phyloP scores from a whole-genome alignment of 2,329 filamentous ascomycete species.

The Ascocoryne sarcoides region DNA sequence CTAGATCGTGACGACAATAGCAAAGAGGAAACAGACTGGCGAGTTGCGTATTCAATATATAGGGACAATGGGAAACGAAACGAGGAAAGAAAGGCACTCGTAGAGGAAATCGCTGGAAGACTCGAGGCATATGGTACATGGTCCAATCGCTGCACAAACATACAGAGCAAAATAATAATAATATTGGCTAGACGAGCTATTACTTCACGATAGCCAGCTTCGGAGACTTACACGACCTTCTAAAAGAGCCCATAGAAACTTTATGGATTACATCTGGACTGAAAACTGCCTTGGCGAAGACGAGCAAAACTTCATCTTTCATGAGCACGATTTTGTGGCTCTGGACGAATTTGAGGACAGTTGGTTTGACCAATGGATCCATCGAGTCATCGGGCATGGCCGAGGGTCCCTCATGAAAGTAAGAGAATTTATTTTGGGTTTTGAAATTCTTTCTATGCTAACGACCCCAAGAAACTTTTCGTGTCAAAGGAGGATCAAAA shows the following conservation, averaged over 20 bases:
- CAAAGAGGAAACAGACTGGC: no score
- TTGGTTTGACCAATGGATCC: constrained; percentile 7
- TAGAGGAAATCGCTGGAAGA: constrained; percentile 6
- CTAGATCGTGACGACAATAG: constrained; percentile 11
- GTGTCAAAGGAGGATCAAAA: background rate
- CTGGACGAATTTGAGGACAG: constrained; percentile 4
- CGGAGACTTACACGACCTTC: constrained; percentile 4
- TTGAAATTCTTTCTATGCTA: background rate
- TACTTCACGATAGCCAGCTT: constrained; percentile 2
- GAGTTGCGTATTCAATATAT: constrained; percentile 1
- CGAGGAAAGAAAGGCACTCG: constrained; percentile 4
- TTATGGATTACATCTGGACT: constrained; percentile 6
- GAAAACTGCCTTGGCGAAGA: constrained; percentile 2
- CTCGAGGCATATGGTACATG: constrained; percentile 6
- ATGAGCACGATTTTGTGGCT: constrained; percentile 9
- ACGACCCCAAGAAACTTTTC: background rate
- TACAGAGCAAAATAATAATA: background rate
- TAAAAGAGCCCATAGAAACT: constrained; percentile 3
- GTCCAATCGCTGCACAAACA: background rate
- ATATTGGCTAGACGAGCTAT: constrained; percentile 4
- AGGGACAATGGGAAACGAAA: constrained; percentile 1
- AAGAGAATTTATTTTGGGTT: background rate
- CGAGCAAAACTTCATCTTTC: constrained; percentile 4
- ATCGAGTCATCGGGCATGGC: constrained; percentile 3
- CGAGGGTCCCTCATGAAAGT: background rate